Evolutionary conservation across 257 asterid species (phyloP), one percentile per base, ranked within the genome.

Genomic region (Anisodus acutangulus): DNA sequence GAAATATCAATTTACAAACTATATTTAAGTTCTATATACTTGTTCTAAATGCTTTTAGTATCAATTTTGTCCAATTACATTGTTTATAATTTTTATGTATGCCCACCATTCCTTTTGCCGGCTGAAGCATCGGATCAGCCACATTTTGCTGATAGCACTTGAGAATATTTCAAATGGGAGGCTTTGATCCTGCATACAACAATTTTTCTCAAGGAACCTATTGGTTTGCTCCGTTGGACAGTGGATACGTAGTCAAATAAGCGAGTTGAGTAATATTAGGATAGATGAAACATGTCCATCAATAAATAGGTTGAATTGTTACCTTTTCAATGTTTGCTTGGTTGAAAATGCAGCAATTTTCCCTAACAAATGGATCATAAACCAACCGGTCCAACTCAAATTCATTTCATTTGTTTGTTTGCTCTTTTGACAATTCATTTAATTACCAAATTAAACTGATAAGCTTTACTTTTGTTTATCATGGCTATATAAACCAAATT

Each of bases 1-100:
- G 80, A 3, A 76, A 22, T 53, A 76, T 53, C 64, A 76, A 53
- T 53, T 51, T 76, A 76, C 64, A 53, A 49, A 76, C 4, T 53
- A 51, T 13, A 76, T 76, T 12, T 8, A 39, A 76, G n/a, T 5
- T 74, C 3, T 49, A 47, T 47, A 6, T 9, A 43, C 17, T 1
- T 1, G 17, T 43, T 71, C 9, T 22, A 70, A 72, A 72, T 47
- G 41, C 9, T 9, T 45, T 15, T 15, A 15, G 19, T 60, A 60
- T 22, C 19, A 9, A 26, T 4, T 4, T 10, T 5, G 10, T 49
- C n/a, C 41, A 19, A n/a, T 45, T 47, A 72, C 57, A 6, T 37
- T 68, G 6, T 31, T 64, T n/a, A 19, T 9, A 22, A 22, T 4
- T 63, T 0, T 47, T 47, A 6, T 47, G 8, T 9, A 11, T 15